A percentile compares a stretch with the other conserved stretches of the same genome.
Evolutionary conservation across 192 early-diverging fungal species (phyloP).

Genomic region (Umbelopsis sp.): DNA sequence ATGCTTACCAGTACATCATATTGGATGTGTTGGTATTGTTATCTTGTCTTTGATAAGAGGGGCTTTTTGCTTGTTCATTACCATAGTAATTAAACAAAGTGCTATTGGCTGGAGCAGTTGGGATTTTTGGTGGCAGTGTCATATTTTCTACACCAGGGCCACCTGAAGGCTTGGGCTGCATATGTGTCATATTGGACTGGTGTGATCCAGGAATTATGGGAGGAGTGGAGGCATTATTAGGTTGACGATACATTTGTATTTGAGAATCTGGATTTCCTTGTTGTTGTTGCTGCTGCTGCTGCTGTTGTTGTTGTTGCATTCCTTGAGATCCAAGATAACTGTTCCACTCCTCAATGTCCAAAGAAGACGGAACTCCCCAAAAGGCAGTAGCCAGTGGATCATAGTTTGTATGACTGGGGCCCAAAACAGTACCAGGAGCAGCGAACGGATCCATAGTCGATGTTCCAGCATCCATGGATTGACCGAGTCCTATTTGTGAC

Average conservation of each 20-base stretch:
- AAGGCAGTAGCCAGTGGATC: constrained; percentile 26
- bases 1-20: constrained; percentile 9
- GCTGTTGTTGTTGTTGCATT: not conserved
- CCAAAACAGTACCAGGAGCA: constrained; percentile 26
- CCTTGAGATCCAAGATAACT: constrained; percentile 20
- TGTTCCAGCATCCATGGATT: not conserved
- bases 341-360: constrained; percentile 31
- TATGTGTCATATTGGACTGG: not conserved
- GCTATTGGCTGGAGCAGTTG: not conserved
- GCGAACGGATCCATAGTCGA: constrained; percentile 34
- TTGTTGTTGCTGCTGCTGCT: not conserved
- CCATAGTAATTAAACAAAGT: constrained; percentile 6
- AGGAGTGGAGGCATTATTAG: not conserved
- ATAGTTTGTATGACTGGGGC: not conserved
- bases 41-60: constrained; percentile 6
- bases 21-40: not conserved
- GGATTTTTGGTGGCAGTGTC: not conserved
- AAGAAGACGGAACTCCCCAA: constrained; percentile 31
- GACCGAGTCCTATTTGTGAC: not conserved
- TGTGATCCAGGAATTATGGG: not conserved
- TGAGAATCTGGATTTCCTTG: not conserved
- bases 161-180: not conserved
- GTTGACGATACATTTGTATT: not conserved
- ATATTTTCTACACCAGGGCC: not conserved
- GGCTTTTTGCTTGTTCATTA: not conserved